Percentiles rank a stretch among this genome's conserved stretches.
These are phyloP conservation scores for Tolypocladium nubicola DNA, from an alignment of 2,329 filamentous ascomycete species.

Conservation along the genomic window DNA sequence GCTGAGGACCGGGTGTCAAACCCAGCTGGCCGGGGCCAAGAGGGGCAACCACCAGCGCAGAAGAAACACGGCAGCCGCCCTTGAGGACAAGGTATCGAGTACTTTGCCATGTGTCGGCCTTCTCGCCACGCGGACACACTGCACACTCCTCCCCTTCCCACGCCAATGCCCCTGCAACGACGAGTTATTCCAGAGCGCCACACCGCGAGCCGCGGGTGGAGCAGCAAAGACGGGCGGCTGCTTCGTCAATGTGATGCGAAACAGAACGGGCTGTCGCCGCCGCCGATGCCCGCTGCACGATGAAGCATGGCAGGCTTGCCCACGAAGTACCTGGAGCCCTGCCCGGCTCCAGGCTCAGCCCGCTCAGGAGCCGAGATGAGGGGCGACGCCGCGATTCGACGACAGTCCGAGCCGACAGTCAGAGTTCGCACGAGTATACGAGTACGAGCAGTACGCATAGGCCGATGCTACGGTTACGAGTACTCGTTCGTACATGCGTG, in stretches of 20 bases:
- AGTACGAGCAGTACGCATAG: background rate
- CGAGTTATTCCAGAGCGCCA: background rate
- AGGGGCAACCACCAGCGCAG: background rate
- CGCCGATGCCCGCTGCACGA: background rate
- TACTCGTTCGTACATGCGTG: background rate
- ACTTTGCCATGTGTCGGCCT: background rate
- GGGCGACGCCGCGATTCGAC: background rate
- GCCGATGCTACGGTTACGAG: background rate
- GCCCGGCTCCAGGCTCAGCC: background rate
- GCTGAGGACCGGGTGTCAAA: background rate
- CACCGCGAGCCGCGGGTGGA: background rate
- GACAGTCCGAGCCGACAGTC: background rate
- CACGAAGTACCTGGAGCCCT: background rate
- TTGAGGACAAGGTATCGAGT: background rate
- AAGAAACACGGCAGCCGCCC: background rate
- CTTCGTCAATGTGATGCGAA: background rate
- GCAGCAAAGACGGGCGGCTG: background rate
- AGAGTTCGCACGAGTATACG: background rate
- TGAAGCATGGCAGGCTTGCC: background rate
- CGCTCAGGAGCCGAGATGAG: background rate
- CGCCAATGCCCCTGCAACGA: background rate
- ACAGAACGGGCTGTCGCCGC: background rate
- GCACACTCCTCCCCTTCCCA: background rate
- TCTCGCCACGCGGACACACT: background rate
- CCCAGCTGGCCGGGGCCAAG: background rate